Evolutionary conservation across 768 basidiomycete genomes (phyloP), one percentile per base, ranked within the genome.

Genomic region (Kwoniella europaea): DNA sequence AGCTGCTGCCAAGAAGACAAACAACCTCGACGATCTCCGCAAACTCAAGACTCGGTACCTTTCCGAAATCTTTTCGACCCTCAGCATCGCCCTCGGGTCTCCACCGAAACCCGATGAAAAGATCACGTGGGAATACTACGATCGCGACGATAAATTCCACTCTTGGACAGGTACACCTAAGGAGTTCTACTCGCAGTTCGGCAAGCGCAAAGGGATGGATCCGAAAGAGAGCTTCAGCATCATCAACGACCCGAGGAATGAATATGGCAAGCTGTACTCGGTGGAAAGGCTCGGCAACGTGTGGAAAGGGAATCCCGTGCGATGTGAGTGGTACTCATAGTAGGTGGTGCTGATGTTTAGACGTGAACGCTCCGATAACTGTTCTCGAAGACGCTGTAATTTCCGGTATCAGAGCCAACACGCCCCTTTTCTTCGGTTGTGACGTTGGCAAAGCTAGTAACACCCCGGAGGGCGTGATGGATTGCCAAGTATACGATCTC

Each of bases 341-440:
- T 16, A 2, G 18, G 68, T 52, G 6, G n/a, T 42, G 63, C 59
- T 65, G 63, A 67, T 54, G 24, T 53, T 2, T 71, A 93, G 93
- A 97, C 79, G 94, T 95, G 67, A 97, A 96, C 85, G 93, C 93
- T 0, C 88, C 91, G 74, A 89, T 90, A 72, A 88, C 90, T 62
- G 89, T 89, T 53, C 87, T 98, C 80, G 97, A 96, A 86, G 85
- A 88, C 13, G 89, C 88, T 12, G 90, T 96, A 16, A 89, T 98
- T 68, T 90, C 90, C 87, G 86, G 91, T 82, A 88, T 96, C 86
- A 93, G 93, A 84, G 91, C 91, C 27, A 91, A 92, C 52, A 89
- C 90, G 50, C 91, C 94, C 4, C 91, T 95, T 56, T 97, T 96
- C 88, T 98, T 98, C 80, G 96, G 94, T 0, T 97, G 95, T 81